These are phyloP conservation scores for Colletotrichum gloeosporioides DNA, from an alignment of 2,329 filamentous ascomycete species.

Conservation along the genomic window DNA sequence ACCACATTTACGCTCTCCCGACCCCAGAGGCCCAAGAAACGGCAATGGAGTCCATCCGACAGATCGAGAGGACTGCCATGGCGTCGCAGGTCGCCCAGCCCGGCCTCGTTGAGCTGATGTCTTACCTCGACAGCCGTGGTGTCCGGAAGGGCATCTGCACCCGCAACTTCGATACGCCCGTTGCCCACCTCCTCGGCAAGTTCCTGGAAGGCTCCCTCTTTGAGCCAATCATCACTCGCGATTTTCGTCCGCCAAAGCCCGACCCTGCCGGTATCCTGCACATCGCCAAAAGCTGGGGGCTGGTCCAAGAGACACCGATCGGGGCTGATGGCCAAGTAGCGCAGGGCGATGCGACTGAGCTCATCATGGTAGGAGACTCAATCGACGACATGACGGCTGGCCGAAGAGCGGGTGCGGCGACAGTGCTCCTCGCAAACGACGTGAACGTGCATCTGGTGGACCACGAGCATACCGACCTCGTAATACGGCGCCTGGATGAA, in stretches of 20 bases:
- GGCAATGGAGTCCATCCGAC: constrained; percentile 77
- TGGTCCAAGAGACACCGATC: constrained; percentile 35
- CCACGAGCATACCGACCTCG: constrained; percentile 79
- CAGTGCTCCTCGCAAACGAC: constrained; percentile 87
- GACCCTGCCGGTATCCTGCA: constrained; percentile 87
- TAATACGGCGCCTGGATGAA: constrained; percentile 76
- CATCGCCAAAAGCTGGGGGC: constrained; percentile 79
- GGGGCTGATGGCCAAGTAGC: constrained; percentile 8
- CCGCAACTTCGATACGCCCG: constrained; percentile 86
- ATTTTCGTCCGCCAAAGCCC: constrained; percentile 84
- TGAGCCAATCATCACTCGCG: constrained; percentile 81
- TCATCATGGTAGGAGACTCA: constrained; percentile 78
- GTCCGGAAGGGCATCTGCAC: constrained; percentile 89
- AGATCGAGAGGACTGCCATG: constrained; percentile 86
- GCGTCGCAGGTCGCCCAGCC: constrained; percentile 78
- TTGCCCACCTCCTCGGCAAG: constrained; percentile 74
- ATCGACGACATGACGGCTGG: constrained; percentile 95
- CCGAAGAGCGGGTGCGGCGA: constrained; percentile 81
- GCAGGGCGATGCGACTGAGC: constrained; percentile 45
- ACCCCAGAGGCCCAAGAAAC: constrained; percentile 57
- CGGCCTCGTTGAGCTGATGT: constrained; percentile 79
- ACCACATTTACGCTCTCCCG: constrained; percentile 81
- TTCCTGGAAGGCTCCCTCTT: constrained; percentile 76
- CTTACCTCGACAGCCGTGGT: constrained; percentile 72
- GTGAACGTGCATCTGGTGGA: constrained; percentile 73